phyloP scores from a whole-genome alignment of 495 filamentous ascomycete genomes.

The Lineolata rhizophorae region DNA sequence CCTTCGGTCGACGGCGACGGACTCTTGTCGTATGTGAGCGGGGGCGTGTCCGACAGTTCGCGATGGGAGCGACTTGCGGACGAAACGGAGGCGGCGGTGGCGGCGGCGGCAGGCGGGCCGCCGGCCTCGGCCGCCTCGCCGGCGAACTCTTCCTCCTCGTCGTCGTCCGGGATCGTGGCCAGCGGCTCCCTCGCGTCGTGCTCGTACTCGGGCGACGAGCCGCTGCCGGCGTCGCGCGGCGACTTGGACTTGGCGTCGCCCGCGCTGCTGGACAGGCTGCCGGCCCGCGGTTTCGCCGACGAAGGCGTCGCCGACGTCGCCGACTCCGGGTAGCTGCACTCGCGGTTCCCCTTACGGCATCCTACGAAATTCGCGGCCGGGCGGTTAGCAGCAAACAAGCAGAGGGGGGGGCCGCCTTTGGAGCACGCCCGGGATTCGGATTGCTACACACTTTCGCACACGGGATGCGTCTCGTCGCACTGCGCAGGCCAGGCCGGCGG shows the following conservation, averaged over 20 bases:
- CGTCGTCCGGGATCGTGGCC: constrained; percentile 45
- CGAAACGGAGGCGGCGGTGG: constrained; percentile 12
- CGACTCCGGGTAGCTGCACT: constrained; percentile 62
- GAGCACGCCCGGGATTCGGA: not conserved
- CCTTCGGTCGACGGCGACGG: constrained; percentile 15
- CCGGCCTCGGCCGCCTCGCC: constrained; percentile 11
- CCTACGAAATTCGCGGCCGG: constrained; percentile 22
- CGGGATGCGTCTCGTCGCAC: constrained; percentile 71
- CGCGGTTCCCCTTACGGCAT: constrained; percentile 66
- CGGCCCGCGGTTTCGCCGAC: no score
- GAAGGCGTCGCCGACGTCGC: no score
- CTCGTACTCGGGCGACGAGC: constrained; percentile 19
- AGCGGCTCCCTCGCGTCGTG: constrained; percentile 25
- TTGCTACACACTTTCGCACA: constrained; percentile 59
- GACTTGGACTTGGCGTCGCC: constrained; percentile 19
- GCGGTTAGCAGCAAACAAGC: not conserved
- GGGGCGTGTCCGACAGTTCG: constrained; percentile 13
- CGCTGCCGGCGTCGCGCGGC: constrained; percentile 19
- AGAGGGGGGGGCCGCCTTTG: not conserved
- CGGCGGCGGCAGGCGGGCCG: no score
- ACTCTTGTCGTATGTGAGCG: constrained; percentile 12
- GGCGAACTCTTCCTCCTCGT: constrained; percentile 25
- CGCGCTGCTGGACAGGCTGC: constrained; percentile 18
- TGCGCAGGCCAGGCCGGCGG: constrained; percentile 10
- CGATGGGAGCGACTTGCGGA: constrained; percentile 11